Evolutionary conservation across 1,139 yeast genomes (phyloP), one percentile per base, ranked within the genome.

Genomic region (Saccharomyces hybrid): DNA sequence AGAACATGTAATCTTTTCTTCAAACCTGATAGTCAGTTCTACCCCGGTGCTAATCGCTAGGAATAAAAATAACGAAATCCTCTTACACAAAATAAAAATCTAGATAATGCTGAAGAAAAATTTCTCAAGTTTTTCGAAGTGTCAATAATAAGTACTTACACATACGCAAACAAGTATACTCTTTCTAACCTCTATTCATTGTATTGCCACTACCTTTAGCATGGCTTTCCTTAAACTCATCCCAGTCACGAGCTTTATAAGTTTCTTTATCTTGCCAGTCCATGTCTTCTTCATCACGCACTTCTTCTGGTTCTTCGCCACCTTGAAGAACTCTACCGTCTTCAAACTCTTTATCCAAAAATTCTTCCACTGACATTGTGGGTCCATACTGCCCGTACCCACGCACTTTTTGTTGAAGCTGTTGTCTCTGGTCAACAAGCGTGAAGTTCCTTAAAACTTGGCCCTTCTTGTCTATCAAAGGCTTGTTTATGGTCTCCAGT

Each of bases 301-400:
- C 81, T 28, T 75, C 77, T 30, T 74, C 60, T 1, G 68, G 65
- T 30, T 69, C 70, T 52, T 79, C 82, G 27, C 78, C 78, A 23
- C 80, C 80, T 55, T 82, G 80, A 52, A 79, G 75, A 79, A 86
- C 86, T 55, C 91, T 90, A 2, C 97, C 97, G 63, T 87, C 83
- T 16, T 84, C 83, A 62, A 87, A 75, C 67, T 93, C 99, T 63
- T 88, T 83, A 53, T 90, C 96, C 53, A 93, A 75, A 60, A 87
- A 86, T 63, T 93, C 97, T 61, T 93, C 99, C 0, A 95, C 93
- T 0, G 96, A 77, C 96, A 95, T 89, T 0, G 97, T 88, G 1
- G 99, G 99, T 44, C 93, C 75, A 41, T 80, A 83, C 70, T 93
- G 98, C 0, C 98, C 99, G 1, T 96, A 88, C 1, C 98, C 97